Evolutionary conservation across 106 monocot species (phyloP).

Genomic region (Gastrodia elata): DNA sequence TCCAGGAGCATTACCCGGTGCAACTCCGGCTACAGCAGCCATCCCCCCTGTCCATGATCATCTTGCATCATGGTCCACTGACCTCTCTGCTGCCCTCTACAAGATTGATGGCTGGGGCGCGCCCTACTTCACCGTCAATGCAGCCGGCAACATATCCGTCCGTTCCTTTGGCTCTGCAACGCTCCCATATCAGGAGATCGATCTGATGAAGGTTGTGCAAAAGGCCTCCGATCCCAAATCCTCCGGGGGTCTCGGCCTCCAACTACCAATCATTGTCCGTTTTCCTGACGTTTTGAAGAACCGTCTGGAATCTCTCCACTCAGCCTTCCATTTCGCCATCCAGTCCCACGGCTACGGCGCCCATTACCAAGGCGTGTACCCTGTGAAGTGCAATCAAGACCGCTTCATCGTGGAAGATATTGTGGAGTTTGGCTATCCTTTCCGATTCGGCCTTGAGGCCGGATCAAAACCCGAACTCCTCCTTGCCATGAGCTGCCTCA

Average conservation of each 20-base stretch:
- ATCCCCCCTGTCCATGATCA: not conserved
- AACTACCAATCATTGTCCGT: conserved; percentile 72
- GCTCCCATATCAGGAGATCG: conserved; percentile 75
- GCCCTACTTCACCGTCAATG: conserved; percentile 83
- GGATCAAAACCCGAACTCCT: conserved; percentile 97
- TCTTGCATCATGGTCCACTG: conserved; percentile 45
- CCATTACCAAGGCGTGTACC: conserved; percentile 90
- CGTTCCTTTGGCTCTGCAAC: conserved; percentile 54
- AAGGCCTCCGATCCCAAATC: conserved; percentile 60
- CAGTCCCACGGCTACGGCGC: conserved; percentile 48
- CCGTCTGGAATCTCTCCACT: conserved; percentile 72
- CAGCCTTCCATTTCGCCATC: conserved; percentile 77
- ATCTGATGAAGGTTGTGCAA: conserved; percentile 80
- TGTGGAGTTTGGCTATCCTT: conserved; percentile 60
- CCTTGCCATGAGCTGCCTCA: conserved; percentile 85
- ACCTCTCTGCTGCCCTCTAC: conserved; percentile 75
- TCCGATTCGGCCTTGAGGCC: conserved; percentile 87
- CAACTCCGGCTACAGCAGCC: conserved; percentile 25
- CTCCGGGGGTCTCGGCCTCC: conserved; percentile 74
- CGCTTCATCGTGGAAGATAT: conserved; percentile 81
- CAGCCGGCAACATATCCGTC: conserved; percentile 63
- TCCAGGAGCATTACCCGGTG: conserved; percentile 60
- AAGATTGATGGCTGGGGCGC: conserved; percentile 84
- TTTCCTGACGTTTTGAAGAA: conserved; percentile 76
- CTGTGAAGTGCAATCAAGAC: conserved; percentile 96